phyloP scores from a whole-genome alignment of 345 rosid genomes.

The Reutealis trisperma region DNA sequence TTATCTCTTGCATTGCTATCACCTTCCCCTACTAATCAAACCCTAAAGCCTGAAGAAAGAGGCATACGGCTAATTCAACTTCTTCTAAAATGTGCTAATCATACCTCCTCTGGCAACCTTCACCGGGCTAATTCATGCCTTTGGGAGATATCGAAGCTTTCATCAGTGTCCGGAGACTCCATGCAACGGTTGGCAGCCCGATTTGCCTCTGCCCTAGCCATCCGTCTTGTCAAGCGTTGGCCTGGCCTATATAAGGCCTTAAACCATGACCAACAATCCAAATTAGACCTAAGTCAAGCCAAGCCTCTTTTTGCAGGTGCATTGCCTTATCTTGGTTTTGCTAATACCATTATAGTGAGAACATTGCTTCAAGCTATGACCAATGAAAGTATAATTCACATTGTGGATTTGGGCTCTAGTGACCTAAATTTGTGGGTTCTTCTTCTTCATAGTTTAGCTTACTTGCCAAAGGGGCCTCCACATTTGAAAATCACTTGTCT shows the following conservation, averaged over 20 bases:
- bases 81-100: constrained; percentile 46
- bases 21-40: constrained; percentile 16
- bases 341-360: constrained; percentile 28
- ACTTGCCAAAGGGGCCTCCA: constrained; percentile 27
- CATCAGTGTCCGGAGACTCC: constrained; percentile 50
- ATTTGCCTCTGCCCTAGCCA: constrained; percentile 48
- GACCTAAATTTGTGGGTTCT: constrained; percentile 44
- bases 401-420: constrained; percentile 48
- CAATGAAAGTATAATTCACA: constrained; percentile 36
- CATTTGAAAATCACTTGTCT: constrained; percentile 47
- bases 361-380: constrained; percentile 33
- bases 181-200: constrained; percentile 50
- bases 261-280: constrained; percentile 22
- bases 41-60: constrained; percentile 35
- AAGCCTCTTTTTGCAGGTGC: constrained; percentile 21
- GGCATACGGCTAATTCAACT: constrained; percentile 51
- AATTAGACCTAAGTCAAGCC: constrained; percentile 2
- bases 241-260: constrained; percentile 47
- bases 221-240: constrained; percentile 54
- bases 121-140: constrained; percentile 46
- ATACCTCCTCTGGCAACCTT: constrained; percentile 53
- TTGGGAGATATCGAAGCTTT: constrained; percentile 38
- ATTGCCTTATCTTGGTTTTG: constrained; percentile 39
- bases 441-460: constrained; percentile 38
- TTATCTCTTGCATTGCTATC: constrained; percentile 45